phyloP scores from a whole-genome alignment of 2,329 filamentous ascomycete genomes.

The Allantophomopsis lycopodina region DNA sequence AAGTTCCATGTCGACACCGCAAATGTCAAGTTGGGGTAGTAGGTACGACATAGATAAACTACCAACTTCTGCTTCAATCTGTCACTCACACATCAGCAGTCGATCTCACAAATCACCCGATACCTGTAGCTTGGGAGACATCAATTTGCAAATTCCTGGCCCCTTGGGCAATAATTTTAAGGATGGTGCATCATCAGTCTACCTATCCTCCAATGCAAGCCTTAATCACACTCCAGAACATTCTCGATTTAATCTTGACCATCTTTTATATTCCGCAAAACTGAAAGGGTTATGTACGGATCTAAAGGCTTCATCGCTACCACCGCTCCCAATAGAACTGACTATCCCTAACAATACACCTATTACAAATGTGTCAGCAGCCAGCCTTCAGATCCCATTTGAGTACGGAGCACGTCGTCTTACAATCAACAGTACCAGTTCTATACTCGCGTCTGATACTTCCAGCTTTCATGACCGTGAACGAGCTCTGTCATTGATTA shows the following conservation, averaged over 20 bases:
- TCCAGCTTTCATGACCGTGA: slow-evolving; percentile 14
- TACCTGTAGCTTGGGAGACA: slow-evolving; percentile 5
- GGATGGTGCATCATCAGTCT: slow-evolving; percentile 10
- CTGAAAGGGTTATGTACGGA: slow-evolving; percentile 1
- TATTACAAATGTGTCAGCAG: slow-evolving; percentile 1
- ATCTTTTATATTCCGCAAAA: slow-evolving; percentile 4
- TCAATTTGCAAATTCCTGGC: slow-evolving; percentile 10
- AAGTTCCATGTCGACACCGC: slow-evolving; percentile 11
- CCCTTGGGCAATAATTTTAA: slow-evolving; percentile 9
- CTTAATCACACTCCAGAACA: slow-evolving; percentile 10
- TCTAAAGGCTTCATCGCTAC: background rate
- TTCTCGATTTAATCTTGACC: slow-evolving; percentile 9
- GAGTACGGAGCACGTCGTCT: slow-evolving; percentile 4
- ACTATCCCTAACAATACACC: background rate
- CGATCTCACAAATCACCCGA: background rate
- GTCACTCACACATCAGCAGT: background rate
- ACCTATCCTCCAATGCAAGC: slow-evolving; percentile 9
- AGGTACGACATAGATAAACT: background rate
- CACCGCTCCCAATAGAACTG: background rate
- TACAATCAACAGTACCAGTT: slow-evolving; percentile 10
- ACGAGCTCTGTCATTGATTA: slow-evolving; percentile 10
- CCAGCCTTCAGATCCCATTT: slow-evolving; percentile 4
- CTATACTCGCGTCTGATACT: slow-evolving; percentile 13
- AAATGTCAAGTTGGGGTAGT: slow-evolving; percentile 9
- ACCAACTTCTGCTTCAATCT: slow-evolving; percentile 7